Conservation (phyloP, 495 filamentous ascomycete species). For the Xylaria nigripes region DNA sequence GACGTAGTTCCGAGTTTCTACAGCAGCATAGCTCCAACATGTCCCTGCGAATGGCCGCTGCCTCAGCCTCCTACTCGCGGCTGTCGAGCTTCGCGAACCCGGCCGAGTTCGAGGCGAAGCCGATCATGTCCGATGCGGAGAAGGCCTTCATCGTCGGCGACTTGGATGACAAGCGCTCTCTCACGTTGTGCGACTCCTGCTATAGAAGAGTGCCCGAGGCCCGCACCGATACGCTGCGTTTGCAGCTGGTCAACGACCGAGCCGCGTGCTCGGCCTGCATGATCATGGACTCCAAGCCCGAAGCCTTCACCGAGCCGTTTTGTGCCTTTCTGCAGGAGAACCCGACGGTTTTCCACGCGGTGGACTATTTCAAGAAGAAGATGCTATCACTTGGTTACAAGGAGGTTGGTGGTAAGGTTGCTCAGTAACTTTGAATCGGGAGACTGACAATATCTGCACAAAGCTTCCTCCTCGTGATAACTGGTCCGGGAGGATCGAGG, state of each 20-base stretch:
- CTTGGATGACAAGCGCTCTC: constrained; percentile 15
- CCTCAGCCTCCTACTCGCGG: constrained; percentile 7
- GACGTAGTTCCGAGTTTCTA: constrained; percentile 35
- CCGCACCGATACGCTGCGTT: constrained; percentile 6
- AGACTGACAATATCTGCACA: constrained; percentile 6
- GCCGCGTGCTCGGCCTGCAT: constrained; percentile 16
- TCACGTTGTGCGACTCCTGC: constrained; percentile 17
- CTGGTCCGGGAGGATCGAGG: constrained; percentile 67
- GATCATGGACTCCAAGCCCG: constrained; percentile 37
- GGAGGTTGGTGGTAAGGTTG: too few species aligned
- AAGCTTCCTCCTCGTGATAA: constrained; percentile 67
- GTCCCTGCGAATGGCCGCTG: constrained; percentile 27
- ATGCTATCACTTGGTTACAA: too few species aligned
- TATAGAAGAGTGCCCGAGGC: constrained; percentile 14
- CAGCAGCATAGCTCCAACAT: constrained; percentile 32
- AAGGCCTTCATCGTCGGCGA: constrained; percentile 21
- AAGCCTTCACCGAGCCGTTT: constrained; percentile 75
- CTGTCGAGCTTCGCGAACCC: constrained; percentile 26
- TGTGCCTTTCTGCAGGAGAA: constrained; percentile 80
- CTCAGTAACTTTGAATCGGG: not conserved
- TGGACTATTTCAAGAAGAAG: constrained; percentile 51
- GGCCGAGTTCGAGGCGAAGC: constrained; percentile 20
- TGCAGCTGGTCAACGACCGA: constrained; percentile 9
- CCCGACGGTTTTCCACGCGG: constrained; percentile 87
- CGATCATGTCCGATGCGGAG: constrained; percentile 15